Evolutionary conservation across 345 rosid species (phyloP).

Genomic region (Hibiscus tridactylites): DNA sequence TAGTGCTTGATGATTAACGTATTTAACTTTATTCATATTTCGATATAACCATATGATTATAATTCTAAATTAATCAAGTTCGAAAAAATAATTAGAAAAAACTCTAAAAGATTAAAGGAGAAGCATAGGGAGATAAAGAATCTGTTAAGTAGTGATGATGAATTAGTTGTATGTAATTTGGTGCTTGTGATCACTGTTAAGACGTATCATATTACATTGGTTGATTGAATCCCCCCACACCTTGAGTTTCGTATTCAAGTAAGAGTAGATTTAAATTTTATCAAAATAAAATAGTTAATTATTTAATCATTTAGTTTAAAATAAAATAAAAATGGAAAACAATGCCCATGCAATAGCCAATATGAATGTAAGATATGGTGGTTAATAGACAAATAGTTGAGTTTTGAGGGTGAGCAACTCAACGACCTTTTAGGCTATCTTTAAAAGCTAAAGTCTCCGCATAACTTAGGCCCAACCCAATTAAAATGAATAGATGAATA

Average conservation of each 20-base stretch:
- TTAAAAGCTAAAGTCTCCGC: not conserved
- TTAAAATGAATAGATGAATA: not conserved
- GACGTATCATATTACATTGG: not conserved
- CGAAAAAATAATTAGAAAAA: no score
- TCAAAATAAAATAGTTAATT: no score
- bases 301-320: no score
- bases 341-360: not conserved
- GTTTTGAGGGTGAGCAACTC: not conserved
- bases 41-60: no score
- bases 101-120: no score
- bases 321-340: not conserved
- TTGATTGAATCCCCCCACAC: no score
- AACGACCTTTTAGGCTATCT: not conserved
- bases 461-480: not conserved
- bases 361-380: not conserved
- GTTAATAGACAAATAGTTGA: not conserved
- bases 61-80: no score
- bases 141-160: not conserved
- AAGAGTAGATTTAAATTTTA: not conserved
- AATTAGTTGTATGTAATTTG: not conserved
- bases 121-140: not conserved
- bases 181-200: not conserved
- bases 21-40: no score
- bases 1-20: no score
- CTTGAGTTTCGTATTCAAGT: not conserved